Percentiles rank a stretch among this genome's conserved stretches.
phyloP scores from a whole-genome alignment of 805 yeast species.

The Pichia nanzhaoensis region DNA sequence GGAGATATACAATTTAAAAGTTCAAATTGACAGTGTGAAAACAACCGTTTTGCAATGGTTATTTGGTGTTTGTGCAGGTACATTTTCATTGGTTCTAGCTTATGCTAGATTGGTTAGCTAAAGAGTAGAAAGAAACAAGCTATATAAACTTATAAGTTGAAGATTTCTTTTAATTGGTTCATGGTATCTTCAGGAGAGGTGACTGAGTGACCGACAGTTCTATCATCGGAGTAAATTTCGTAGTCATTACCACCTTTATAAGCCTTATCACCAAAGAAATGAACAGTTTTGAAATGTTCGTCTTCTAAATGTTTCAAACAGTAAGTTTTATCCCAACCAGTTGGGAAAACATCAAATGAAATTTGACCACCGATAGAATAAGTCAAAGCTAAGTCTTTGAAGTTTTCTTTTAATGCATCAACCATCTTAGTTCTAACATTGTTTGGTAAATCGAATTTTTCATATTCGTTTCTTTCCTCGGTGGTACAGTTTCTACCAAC shows the following conservation, averaged over 20 bases:
- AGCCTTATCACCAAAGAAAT: slow-evolving; percentile 98
- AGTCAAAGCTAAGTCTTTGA: slow-evolving; percentile 79
- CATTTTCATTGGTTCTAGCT: slow-evolving; percentile 88
- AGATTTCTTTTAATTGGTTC: slow-evolving; percentile 75
- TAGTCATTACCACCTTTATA: slow-evolving; percentile 97
- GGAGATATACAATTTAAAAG: slow-evolving; percentile 89
- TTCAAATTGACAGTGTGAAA: slow-evolving; percentile 91
- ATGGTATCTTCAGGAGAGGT: slow-evolving; percentile 84
- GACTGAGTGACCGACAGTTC: slow-evolving; percentile 96
- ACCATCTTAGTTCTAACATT: slow-evolving; percentile 83
- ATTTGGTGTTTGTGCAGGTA: slow-evolving; percentile 97
- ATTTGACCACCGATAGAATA: slow-evolving; percentile 99
- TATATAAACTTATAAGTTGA: slow-evolving; percentile 37
- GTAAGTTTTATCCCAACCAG: slow-evolving; percentile 99
- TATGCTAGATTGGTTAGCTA: slow-evolving; percentile 62
- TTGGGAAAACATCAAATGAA: slow-evolving; percentile 98
- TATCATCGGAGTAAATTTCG: slow-evolving; percentile 85
- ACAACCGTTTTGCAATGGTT: slow-evolving; percentile 98
- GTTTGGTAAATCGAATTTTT: slow-evolving; percentile 72
- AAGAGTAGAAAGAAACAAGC: neutral
- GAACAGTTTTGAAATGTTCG: slow-evolving; percentile 82
- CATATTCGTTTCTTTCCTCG: slow-evolving; percentile 88
- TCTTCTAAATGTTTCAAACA: slow-evolving; percentile 85
- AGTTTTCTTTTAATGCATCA: slow-evolving; percentile 71
- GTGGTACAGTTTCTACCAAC: slow-evolving; percentile 97